phyloP scores from a whole-genome alignment of 192 early-diverging fungal species.

The Funneliformis mosseae region DNA sequence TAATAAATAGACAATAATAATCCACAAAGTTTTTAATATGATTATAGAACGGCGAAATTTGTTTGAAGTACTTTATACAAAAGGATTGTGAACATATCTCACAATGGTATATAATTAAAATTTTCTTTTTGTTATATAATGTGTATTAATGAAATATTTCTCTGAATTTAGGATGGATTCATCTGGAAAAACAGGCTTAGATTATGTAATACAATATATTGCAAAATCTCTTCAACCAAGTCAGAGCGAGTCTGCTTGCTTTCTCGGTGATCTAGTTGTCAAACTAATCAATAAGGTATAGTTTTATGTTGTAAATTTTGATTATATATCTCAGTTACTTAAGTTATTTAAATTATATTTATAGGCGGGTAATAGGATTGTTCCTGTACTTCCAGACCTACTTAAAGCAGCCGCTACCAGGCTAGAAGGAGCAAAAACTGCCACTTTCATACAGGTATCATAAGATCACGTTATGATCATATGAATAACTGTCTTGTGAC shows the following conservation, averaged over 20 bases:
- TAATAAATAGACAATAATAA: neutral
- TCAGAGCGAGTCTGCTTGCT: slow-evolving; percentile 74
- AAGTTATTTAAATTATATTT: slow-evolving; percentile 25
- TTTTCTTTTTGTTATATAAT: neutral
- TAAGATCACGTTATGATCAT: neutral
- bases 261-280: slow-evolving; percentile 87
- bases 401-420: slow-evolving; percentile 75
- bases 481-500: neutral
- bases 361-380: slow-evolving; percentile 59
- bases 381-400: slow-evolving; percentile 74
- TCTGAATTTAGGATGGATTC: slow-evolving; percentile 39
- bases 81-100: slow-evolving; percentile 76
- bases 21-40: slow-evolving; percentile 34
- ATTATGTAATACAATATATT: slow-evolving; percentile 79
- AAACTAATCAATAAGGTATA: slow-evolving; percentile 81
- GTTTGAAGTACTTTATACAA: slow-evolving; percentile 76
- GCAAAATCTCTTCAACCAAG: slow-evolving; percentile 76
- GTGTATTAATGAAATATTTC: neutral
- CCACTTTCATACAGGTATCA: slow-evolving; percentile 79
- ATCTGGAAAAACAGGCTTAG: slow-evolving; percentile 68
- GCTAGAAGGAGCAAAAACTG: slow-evolving; percentile 69
- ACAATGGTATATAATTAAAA: slow-evolving; percentile 60
- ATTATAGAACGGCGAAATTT: slow-evolving; percentile 75
- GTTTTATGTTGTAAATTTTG: slow-evolving; percentile 32
- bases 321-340: neutral